A percentile compares a stretch with the other conserved stretches of the same genome.
phyloP scores from a whole-genome alignment of 1,139 yeast genomes.

The Candida sp. region DNA sequence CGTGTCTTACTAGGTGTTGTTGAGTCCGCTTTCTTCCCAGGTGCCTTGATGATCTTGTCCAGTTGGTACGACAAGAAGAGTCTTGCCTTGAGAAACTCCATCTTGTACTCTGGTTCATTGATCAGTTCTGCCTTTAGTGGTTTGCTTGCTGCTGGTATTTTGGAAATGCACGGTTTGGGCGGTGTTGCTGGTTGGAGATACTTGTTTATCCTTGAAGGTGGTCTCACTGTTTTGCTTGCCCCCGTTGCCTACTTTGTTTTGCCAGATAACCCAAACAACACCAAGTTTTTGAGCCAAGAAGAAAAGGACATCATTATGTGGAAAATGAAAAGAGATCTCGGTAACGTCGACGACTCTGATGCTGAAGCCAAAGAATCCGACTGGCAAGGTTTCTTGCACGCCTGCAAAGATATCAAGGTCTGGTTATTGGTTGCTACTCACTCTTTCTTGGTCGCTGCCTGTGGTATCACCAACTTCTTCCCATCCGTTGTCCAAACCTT shows the following conservation, averaged over 20 bases:
- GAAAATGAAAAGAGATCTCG: constrained; percentile 44
- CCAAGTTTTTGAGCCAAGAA: constrained; percentile 52
- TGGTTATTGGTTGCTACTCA: constrained; percentile 51
- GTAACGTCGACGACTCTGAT: constrained; percentile 42
- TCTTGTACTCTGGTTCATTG: constrained; percentile 67
- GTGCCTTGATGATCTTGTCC: constrained; percentile 51
- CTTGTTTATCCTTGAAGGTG: constrained; percentile 77
- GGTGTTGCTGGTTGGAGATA: constrained; percentile 70
- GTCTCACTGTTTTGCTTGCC: constrained; percentile 63
- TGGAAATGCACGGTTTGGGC: constrained; percentile 40
- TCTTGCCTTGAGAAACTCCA: constrained; percentile 56
- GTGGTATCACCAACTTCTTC: constrained; percentile 64
- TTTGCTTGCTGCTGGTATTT: constrained; percentile 55
- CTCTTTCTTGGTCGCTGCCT: constrained; percentile 58
- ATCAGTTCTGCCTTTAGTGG: constrained; percentile 88
- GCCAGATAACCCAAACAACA: constrained; percentile 70
- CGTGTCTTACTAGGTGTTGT: constrained; percentile 49
- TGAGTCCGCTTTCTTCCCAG: constrained; percentile 65
- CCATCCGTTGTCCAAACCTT: constrained; percentile 63
- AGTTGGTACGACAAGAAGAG: constrained; percentile 54
- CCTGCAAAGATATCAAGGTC: constrained; percentile 47
- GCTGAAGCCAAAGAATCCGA: constrained; percentile 34
- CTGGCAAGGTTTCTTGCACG: constrained; percentile 40
- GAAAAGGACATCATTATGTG: constrained; percentile 54
- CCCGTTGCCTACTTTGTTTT: constrained; percentile 63